Evolutionary conservation across 1,284 basidiomycete species (phyloP).

Genomic region (Rhodotorula mucilaginosa): DNA sequence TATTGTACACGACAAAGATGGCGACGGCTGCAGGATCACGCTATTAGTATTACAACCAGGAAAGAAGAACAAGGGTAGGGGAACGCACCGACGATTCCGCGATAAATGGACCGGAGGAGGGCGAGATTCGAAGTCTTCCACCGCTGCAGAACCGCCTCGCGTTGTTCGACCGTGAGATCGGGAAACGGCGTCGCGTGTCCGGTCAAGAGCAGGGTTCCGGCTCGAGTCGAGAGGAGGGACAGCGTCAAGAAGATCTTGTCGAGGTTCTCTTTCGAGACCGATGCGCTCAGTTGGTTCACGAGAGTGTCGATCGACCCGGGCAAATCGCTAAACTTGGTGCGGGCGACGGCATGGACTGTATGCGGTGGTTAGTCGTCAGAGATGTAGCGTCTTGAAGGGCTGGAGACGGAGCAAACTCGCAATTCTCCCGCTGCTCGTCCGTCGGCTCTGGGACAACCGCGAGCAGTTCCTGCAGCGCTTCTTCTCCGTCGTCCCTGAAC

Average conservation of each 20-base stretch:
- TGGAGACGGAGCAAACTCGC: slow-evolving; percentile 9
- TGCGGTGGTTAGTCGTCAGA: background rate
- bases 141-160: slow-evolving; percentile 23
- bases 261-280: slow-evolving; percentile 32
- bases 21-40: slow-evolving; percentile 2
- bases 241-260: slow-evolving; percentile 20
- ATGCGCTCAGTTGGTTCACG: slow-evolving; percentile 18
- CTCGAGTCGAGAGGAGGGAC: slow-evolving; percentile 27
- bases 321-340: slow-evolving; percentile 22
- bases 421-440: slow-evolving; percentile 3
- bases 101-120: slow-evolving; percentile 25
- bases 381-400: background rate
- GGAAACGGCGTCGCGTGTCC: slow-evolving; percentile 24
- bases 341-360: slow-evolving; percentile 12
- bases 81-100: slow-evolving; percentile 20
- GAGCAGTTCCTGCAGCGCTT: slow-evolving; percentile 2
- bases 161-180: slow-evolving; percentile 23
- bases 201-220: slow-evolving; percentile 34
- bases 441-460: slow-evolving; percentile 3
- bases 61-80: background rate
- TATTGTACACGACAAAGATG: slow-evolving; percentile 33
- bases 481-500: slow-evolving; percentile 17
- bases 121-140: slow-evolving; percentile 29
- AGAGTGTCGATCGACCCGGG: slow-evolving; percentile 29
- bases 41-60: background rate